Percentiles rank a stretch among this genome's conserved stretches.
Evolutionary conservation across 352 stramenopile species (phyloP).

Genomic region (Thalassiosira livingstoniorum): DNA sequence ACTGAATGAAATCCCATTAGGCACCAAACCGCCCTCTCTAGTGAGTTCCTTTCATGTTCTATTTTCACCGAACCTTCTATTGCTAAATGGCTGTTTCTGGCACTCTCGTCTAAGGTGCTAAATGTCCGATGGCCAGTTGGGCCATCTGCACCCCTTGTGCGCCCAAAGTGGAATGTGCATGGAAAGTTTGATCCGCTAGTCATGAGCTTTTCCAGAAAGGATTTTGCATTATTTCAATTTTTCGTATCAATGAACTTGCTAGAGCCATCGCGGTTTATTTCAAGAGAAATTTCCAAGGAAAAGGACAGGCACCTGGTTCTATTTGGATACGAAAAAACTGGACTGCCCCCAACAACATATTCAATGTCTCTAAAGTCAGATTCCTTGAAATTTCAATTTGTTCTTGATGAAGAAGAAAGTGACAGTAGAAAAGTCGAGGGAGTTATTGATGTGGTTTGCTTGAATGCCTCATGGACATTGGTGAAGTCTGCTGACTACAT

Average conservation of each 20-base stretch:
- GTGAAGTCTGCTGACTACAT: slow-evolving; percentile 69
- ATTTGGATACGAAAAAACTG: slow-evolving; percentile 84
- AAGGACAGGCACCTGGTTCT: slow-evolving; percentile 63
- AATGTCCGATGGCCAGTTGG: slow-evolving; percentile 73
- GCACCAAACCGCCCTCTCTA: slow-evolving; percentile 19
- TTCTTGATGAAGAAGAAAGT: slow-evolving; percentile 42
- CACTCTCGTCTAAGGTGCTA: slow-evolving; percentile 6
- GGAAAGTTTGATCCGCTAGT: slow-evolving; percentile 58
- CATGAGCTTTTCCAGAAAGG: slow-evolving; percentile 58
- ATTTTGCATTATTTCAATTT: slow-evolving; percentile 80
- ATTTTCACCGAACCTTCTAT: not conserved
- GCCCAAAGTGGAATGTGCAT: slow-evolving; percentile 80
- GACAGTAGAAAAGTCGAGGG: slow-evolving; percentile 27
- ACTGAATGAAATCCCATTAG: slow-evolving; percentile 41
- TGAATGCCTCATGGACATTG: slow-evolving; percentile 63
- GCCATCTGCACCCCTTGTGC: slow-evolving; percentile 59
- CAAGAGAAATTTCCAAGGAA: slow-evolving; percentile 12
- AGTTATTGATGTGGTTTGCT: slow-evolving; percentile 57
- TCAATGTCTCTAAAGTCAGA: slow-evolving; percentile 47
- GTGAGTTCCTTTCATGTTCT: slow-evolving; percentile 19
- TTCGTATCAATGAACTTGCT: slow-evolving; percentile 78
- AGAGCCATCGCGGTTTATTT: slow-evolving; percentile 67
- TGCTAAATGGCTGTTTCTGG: not conserved
- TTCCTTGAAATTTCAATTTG: slow-evolving; percentile 41
- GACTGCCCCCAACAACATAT: slow-evolving; percentile 81